phyloP scores from a whole-genome alignment of 192 early-diverging fungal genomes.

The Coemansia sp. region DNA sequence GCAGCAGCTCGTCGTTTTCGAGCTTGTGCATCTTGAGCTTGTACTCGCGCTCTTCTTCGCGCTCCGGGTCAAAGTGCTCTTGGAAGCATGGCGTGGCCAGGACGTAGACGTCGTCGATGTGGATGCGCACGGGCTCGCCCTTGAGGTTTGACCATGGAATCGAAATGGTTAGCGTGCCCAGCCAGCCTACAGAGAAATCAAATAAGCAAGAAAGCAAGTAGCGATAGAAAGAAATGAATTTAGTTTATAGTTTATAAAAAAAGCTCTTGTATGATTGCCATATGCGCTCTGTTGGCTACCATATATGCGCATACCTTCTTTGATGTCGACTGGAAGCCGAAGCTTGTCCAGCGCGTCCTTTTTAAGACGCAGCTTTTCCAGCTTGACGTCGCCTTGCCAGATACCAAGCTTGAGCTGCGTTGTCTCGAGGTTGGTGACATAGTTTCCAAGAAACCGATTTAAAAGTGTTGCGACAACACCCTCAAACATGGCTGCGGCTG shows the following conservation, averaged over 20 bases:
- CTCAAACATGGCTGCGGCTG: slow-evolving; percentile 82
- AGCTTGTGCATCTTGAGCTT: slow-evolving; percentile 81
- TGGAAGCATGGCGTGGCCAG: slow-evolving; percentile 80
- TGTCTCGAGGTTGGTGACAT: slow-evolving; percentile 91
- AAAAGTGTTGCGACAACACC: slow-evolving; percentile 71
- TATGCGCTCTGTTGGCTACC: no score
- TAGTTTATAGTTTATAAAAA: no score
- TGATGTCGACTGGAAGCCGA: slow-evolving; percentile 89
- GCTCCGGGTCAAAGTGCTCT: slow-evolving; percentile 78
- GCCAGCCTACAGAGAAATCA: slow-evolving; percentile 66
- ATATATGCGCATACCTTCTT: no score
- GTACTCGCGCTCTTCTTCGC: slow-evolving; percentile 72
- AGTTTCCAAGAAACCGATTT: slow-evolving; percentile 87
- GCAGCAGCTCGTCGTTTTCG: slow-evolving; percentile 52
- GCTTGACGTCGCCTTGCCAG: slow-evolving; percentile 95
- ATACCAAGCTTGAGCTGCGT: slow-evolving; percentile 93
- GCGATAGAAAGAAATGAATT: not conserved
- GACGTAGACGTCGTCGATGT: slow-evolving; percentile 85
- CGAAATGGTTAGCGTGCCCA: slow-evolving; percentile 87
- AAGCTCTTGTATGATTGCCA: no score
- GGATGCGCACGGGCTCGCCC: slow-evolving; percentile 85
- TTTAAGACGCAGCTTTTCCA: slow-evolving; percentile 86
- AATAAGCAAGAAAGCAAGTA: not conserved
- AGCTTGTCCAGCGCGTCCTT: slow-evolving; percentile 91
- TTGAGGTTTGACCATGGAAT: slow-evolving; percentile 98